Conservation (phyloP, 768 basidiomycete genomes). For the Dioszegia aurantiaca region DNA sequence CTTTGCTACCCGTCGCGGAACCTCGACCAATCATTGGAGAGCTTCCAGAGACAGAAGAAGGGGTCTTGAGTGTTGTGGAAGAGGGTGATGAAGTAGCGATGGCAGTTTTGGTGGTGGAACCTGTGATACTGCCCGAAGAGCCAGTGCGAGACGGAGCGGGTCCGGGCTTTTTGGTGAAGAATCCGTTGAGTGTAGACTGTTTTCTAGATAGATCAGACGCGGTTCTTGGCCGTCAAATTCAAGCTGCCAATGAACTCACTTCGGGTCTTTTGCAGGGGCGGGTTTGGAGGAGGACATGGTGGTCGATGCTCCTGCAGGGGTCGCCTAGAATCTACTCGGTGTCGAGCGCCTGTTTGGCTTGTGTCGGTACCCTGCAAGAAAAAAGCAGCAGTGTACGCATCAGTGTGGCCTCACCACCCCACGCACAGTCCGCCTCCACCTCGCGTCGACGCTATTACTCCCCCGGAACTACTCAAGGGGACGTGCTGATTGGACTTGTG, state of each 20-base stretch:
- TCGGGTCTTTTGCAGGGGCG: conserved; percentile 2
- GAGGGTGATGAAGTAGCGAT: conserved; percentile 25
- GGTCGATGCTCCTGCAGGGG: no score
- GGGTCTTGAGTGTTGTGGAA: conserved; percentile 22
- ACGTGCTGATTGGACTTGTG: no score
- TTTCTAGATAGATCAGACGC: conserved; percentile 22
- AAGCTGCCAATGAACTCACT: neutral
- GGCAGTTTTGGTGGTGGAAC: neutral
- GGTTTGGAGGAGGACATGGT: neutral
- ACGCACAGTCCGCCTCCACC: conserved; percentile 19
- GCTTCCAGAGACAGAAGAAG: conserved; percentile 28
- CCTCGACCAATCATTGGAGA: conserved; percentile 29
- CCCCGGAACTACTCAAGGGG: no score
- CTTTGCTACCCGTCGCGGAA: neutral
- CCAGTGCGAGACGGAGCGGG: conserved; percentile 28
- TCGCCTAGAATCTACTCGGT: neutral
- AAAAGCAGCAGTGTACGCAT: no score
- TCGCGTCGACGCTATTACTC: conserved; percentile 7
- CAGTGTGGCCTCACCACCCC: no score
- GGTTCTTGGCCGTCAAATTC: no score
- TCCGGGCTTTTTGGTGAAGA: conserved; percentile 45
- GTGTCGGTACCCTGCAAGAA: no score
- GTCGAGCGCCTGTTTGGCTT: no score
- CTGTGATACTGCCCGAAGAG: conserved; percentile 12
- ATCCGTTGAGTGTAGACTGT: conserved; percentile 50